Evolutionary conservation across 805 yeast genomes (phyloP), one percentile per base, ranked within the genome.

Genomic region (Monosporozyma aerobia): DNA sequence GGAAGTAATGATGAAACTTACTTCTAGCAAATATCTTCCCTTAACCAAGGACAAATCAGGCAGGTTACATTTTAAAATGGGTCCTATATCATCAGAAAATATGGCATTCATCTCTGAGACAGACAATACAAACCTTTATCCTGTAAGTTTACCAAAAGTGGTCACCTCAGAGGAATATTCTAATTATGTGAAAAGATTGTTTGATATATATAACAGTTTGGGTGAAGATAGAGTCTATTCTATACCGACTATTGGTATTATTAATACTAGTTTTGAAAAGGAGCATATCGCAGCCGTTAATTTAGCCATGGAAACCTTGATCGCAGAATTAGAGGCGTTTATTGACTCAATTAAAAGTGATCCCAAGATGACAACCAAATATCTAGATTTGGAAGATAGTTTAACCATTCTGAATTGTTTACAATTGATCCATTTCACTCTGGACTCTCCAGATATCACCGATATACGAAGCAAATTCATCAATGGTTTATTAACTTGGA

Each of bases 371-470:
- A 57, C 55, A 51, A 63, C 56, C 51, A 69, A 64, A 58, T 64
- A 65, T 22, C 62, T 67, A 39, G 75, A 73, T 48, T 56, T 73
- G 37, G 76, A 77, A 49, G 81, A 79, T 51, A 70, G 75, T 32
- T 62, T 77, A 33, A 73, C 75, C 53, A 77, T 85, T 7, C 61
- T 85, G 47, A 82, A 80, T 54, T 78, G 89, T 58, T 62, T 85
- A 29, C 75, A 76, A 49, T 79, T 87, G 0, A 64, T 79, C 39
- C 71, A 74, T 58, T 67, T 64, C 49, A 62, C 63, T 8, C 23
- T 53, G 14, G 68, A 62, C 40, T 3, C 71, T 71, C 23, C 65
- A 65, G 61, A 61, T 10, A 56, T 55, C 25, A 60, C 73, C 1
- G 71, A 73, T 16, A 62, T 67, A 46, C 58, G 63, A 52, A 44